Conservation (phyloP, 768 basidiomycete genomes). For the Naganishia friedmannii region DNA sequence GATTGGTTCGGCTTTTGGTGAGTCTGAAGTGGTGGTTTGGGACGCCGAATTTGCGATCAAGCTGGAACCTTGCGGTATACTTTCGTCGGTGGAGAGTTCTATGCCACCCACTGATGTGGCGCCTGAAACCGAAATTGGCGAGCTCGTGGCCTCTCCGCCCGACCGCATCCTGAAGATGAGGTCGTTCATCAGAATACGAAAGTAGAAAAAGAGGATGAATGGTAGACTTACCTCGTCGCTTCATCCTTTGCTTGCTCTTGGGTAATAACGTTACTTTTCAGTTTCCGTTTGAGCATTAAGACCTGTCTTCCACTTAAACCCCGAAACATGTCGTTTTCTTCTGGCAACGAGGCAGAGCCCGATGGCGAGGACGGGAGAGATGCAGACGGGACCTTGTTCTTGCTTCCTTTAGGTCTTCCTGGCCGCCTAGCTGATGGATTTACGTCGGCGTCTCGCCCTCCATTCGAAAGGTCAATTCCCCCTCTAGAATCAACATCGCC, state of each 20-base stretch:
- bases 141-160: neutral
- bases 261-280: slow-evolving; percentile 66
- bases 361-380: neutral
- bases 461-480: neutral
- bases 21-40: neutral
- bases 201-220: neutral
- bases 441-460: neutral
- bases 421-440: slow-evolving; percentile 48
- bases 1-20: slow-evolving; percentile 23
- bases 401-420: slow-evolving; percentile 32
- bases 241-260: slow-evolving; percentile 59
- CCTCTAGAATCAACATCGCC: neutral
- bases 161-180: neutral
- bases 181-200: neutral
- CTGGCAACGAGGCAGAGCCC: slow-evolving; percentile 28
- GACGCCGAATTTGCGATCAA: neutral
- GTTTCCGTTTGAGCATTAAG: slow-evolving; percentile 86
- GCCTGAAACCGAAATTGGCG: neutral
- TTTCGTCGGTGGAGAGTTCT: neutral
- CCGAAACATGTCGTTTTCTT: slow-evolving; percentile 43
- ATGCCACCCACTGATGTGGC: neutral
- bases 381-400: neutral
- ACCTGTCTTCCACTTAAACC: slow-evolving; percentile 85
- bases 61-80: neutral
- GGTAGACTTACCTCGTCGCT: slow-evolving; percentile 18